Percentiles rank a stretch among this genome's conserved stretches.
Conservation (phyloP, 1,284 basidiomycete genomes). For the Malassezia arunalokei region DNA sequence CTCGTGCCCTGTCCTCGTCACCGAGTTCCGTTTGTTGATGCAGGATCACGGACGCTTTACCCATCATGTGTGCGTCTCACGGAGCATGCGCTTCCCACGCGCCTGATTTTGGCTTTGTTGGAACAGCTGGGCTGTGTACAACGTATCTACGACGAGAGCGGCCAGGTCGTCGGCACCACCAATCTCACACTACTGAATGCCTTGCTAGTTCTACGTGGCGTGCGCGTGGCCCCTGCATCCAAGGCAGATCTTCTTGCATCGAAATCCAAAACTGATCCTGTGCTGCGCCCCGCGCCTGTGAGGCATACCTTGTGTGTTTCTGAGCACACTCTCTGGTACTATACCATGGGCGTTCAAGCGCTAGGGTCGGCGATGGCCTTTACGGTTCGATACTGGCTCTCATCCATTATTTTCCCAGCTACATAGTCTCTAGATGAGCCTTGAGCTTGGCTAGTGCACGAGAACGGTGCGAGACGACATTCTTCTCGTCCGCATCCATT, state of each 20-base stretch:
- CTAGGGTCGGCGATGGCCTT: slow-evolving; percentile 31
- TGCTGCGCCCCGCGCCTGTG: slow-evolving; percentile 2
- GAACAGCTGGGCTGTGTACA: slow-evolving; percentile 18
- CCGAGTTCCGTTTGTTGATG: slow-evolving; percentile 57
- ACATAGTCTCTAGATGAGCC: slow-evolving; percentile 4
- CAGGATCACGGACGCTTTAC: not conserved
- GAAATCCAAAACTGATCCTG: not conserved
- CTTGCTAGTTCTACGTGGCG: slow-evolving; percentile 32
- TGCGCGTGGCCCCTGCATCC: slow-evolving; percentile 4
- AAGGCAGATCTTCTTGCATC: not conserved
- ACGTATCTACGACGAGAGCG: slow-evolving; percentile 16
- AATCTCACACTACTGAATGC: slow-evolving; percentile 43
- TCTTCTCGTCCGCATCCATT: slow-evolving; percentile 74
- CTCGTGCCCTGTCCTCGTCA: slow-evolving; percentile 87
- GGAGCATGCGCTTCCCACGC: not conserved
- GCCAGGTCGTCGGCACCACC: slow-evolving; percentile 23
- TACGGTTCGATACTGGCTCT: slow-evolving; percentile 36
- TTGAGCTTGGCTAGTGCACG: slow-evolving; percentile 12
- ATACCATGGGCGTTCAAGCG: slow-evolving; percentile 31
- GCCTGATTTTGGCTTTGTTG: slow-evolving; percentile 15
- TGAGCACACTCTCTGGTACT: slow-evolving; percentile 27
- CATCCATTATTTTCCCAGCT: slow-evolving; percentile 31
- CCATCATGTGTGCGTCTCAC: slow-evolving; percentile 11
- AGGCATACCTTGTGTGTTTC: slow-evolving; percentile 17
- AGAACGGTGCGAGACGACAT: slow-evolving; percentile 48